phyloP scores from a whole-genome alignment of 257 asterid species.

The Solanum pimpinellifolium region DNA sequence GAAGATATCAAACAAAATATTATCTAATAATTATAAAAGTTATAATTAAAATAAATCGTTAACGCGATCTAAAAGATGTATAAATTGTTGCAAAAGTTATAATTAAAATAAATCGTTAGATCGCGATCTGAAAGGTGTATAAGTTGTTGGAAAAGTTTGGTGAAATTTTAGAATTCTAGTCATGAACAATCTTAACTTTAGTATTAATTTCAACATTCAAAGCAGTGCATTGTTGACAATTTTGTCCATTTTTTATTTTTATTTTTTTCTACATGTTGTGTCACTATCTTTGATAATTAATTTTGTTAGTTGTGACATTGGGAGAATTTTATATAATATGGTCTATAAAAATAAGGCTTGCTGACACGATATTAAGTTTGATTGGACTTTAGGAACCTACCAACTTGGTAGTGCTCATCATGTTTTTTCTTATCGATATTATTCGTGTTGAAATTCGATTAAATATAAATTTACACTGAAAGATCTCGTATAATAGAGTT shows the following conservation, averaged over 20 bases:
- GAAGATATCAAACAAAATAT: too few species aligned
- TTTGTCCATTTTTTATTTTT: not conserved
- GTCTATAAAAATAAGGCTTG: not conserved
- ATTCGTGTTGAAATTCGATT: too few species aligned
- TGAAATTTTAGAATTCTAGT: not conserved
- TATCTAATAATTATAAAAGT: too few species aligned
- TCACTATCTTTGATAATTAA: not conserved
- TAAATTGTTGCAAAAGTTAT: too few species aligned
- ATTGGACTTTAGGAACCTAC: not conserved
- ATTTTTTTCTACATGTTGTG: not conserved
- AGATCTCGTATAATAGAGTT: too few species aligned
- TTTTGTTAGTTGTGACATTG: not conserved
- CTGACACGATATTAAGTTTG: not conserved
- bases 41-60: not conserved
- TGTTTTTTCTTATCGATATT: too few species aligned
- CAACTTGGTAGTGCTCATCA: not conserved
- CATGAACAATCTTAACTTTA: not conserved
- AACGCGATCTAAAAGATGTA: not conserved
- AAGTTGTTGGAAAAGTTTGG: not conserved
- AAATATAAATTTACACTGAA: accelerated
- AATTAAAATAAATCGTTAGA: not conserved
- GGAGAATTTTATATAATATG: not conserved
- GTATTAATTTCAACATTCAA: not conserved
- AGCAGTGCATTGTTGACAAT: not conserved
- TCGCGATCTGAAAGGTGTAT: not conserved